Evolutionary conservation across 73 alveolate genomes (phyloP).

Genomic region (Urostyla sp.): DNA sequence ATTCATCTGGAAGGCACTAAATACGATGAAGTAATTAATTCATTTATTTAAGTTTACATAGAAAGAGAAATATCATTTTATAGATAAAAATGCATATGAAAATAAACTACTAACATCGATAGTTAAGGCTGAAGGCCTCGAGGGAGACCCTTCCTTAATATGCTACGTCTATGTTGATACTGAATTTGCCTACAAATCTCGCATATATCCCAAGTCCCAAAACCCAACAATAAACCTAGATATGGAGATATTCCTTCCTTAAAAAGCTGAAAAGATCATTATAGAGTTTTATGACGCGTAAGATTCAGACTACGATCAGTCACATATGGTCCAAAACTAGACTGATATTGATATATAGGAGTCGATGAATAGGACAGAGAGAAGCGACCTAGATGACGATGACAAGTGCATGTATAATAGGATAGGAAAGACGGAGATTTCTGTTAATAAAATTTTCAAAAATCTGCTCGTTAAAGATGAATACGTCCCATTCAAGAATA

Average conservation of each 20-base stretch:
- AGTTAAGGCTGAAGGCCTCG: constrained; percentile 24
- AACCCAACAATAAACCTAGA: constrained; percentile 20
- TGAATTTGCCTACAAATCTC: constrained; percentile 17
- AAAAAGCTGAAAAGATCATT: constrained; percentile 25
- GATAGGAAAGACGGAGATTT: constrained; percentile 33
- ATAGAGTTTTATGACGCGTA: constrained; percentile 40
- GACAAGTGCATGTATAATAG: constrained; percentile 15
- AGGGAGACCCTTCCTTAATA: constrained; percentile 28
- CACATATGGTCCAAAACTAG: too few species aligned
- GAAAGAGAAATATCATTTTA: constrained; percentile 15
- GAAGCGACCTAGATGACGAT: constrained; percentile 21
- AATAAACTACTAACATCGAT: constrained; percentile 2
- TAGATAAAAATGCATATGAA: constrained; percentile 10
- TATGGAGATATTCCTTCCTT: constrained; percentile 37
- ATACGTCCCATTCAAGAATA: too few species aligned
- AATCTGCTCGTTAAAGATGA: constrained; percentile 32
- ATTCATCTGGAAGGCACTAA: neutral
- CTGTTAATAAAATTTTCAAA: constrained; percentile 20
- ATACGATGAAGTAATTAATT: too few species aligned
- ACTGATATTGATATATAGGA: too few species aligned
- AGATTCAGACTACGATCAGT: constrained; percentile 13
- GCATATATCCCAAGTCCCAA: constrained; percentile 19
- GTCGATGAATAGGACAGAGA: constrained; percentile 21
- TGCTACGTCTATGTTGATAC: constrained; percentile 30
- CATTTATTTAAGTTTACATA: constrained; percentile 3